A percentile compares a stretch with the other conserved stretches of the same genome.
Conservation (phyloP, 148 eudicot genomes). For the Camellia granthamiana region DNA sequence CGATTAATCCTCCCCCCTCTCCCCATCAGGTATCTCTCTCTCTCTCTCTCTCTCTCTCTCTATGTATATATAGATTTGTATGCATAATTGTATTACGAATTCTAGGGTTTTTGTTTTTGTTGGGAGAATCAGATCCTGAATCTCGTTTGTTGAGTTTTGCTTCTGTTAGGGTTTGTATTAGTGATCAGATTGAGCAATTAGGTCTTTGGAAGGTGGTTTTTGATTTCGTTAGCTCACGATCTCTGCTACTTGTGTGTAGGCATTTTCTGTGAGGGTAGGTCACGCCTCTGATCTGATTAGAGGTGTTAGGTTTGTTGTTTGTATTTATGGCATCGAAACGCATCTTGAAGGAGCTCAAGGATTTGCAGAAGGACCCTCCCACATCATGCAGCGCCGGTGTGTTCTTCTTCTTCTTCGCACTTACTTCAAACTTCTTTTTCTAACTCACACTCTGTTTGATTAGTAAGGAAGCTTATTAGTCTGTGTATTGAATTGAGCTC, state of each 20-base stretch:
- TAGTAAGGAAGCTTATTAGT: not conserved
- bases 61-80: not conserved
- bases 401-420: not conserved
- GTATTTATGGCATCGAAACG: conserved; percentile 20
- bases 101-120: not conserved
- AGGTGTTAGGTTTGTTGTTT: not conserved
- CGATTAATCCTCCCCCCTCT: not conserved
- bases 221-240: conserved; percentile 1
- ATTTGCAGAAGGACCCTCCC: conserved; percentile 24
- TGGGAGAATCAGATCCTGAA: conserved; percentile 4
- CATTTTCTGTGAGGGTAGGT: not conserved
- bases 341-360: conserved; percentile 24
- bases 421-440: not conserved
- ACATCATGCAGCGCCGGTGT: conserved; percentile 23
- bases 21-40: conserved; percentile 5
- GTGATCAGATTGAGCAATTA: not conserved
- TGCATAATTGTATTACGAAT: not conserved
- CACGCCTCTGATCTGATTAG: not conserved
- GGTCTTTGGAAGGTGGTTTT: not conserved
- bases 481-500: not conserved
- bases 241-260: not conserved
- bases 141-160: not conserved
- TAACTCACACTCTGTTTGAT: not conserved
- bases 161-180: not conserved
- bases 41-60: not conserved